Evolutionary conservation across 2,329 filamentous ascomycete genomes (phyloP), one percentile per base, ranked within the genome.

Genomic region (Cladosporium sp.): DNA sequence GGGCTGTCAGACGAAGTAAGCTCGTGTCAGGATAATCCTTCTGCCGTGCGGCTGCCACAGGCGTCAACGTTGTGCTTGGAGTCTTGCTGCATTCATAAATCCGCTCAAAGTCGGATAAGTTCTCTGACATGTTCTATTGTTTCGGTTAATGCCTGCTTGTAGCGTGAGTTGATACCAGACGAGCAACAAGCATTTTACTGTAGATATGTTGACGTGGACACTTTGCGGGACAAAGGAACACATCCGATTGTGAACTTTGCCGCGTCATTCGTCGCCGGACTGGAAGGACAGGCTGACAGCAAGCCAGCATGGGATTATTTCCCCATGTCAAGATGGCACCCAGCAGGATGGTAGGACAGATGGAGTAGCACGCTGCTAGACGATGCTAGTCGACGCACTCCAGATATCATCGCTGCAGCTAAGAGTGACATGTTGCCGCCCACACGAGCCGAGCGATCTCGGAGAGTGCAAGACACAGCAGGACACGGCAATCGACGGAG

Each of bases 331-430:
- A 31, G 16, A 16, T 31, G 16, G 28, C 5, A 53, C 50, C 50
- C 50, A 53, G 50, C 50, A 53, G 50, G 7, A 28, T 12, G 50
- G 50, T 53, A 53, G 28, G 10, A 8, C 8, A n/a, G n/a, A 46
- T 21, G 2, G 5, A 46, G 40, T 46, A 21, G 40, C n/a, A 55
- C 26, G 52, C 8, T 55, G 52, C 52, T 55, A 55, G 28, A 55
- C 28, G 52, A 53, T 40, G 55, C 55, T 57, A 57, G 59, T 40
- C n/a, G 61, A 56, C 28, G 61, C 61, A 56, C 61, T 63, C 61
- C 61, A 63, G 61, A 28, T 35, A 23, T 62, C 26, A 26, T 31
- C 8, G 31, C 23, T 63, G 61, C 61, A 63, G 61, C 61, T 56
- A 63, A 62, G 21, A 12, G 12, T 28, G 59, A 52, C 46, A 35